A percentile compares a stretch with the other conserved stretches of the same genome.
Conservation (phyloP, 2,329 filamentous ascomycete species). For the Gyromitra esculenta region DNA sequence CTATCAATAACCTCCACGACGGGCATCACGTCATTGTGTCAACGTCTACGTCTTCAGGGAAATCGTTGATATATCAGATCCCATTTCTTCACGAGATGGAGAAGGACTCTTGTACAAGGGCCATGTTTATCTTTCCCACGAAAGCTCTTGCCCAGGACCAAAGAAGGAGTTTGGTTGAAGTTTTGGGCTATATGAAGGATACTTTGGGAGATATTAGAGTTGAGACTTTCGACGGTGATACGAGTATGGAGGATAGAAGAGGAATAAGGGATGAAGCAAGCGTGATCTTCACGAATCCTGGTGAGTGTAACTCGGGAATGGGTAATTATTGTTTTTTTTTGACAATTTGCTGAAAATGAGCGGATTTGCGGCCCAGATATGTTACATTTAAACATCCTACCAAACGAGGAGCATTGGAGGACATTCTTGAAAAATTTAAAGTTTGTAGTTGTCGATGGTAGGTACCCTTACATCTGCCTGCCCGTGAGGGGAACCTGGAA, state of each 20-base stretch:
- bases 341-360: slow-evolving; percentile 1
- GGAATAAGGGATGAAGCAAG: slow-evolving; percentile 85
- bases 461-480: slow-evolving; percentile 58
- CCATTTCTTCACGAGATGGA: slow-evolving; percentile 90
- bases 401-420: slow-evolving; percentile 89
- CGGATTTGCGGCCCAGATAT: slow-evolving; percentile 70
- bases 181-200: slow-evolving; percentile 78
- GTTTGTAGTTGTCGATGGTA: slow-evolving; percentile 76
- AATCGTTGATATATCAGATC: slow-evolving; percentile 97
- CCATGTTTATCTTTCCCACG: slow-evolving; percentile 98
- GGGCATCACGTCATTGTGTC: slow-evolving; percentile 90
- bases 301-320: slow-evolving; percentile 25
- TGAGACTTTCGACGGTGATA: slow-evolving; percentile 96
- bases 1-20: slow-evolving; percentile 84
- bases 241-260: slow-evolving; percentile 80
- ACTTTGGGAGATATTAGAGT: slow-evolving; percentile 79
- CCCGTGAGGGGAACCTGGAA: slow-evolving; percentile 66
- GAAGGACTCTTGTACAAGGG: slow-evolving; percentile 76
- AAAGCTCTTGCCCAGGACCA: slow-evolving; percentile 97
- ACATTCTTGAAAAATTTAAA: slow-evolving; percentile 86
- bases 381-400: slow-evolving; percentile 92
- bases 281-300: slow-evolving; percentile 94
- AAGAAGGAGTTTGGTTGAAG: slow-evolving; percentile 83
- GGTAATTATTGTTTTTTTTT: background rate
- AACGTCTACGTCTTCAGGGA: slow-evolving; percentile 95